Percentiles rank a stretch among this genome's conserved stretches.
These are phyloP conservation scores for Aspergillus texensis DNA, from an alignment of 2,329 filamentous ascomycete species.

Conservation along the genomic window DNA sequence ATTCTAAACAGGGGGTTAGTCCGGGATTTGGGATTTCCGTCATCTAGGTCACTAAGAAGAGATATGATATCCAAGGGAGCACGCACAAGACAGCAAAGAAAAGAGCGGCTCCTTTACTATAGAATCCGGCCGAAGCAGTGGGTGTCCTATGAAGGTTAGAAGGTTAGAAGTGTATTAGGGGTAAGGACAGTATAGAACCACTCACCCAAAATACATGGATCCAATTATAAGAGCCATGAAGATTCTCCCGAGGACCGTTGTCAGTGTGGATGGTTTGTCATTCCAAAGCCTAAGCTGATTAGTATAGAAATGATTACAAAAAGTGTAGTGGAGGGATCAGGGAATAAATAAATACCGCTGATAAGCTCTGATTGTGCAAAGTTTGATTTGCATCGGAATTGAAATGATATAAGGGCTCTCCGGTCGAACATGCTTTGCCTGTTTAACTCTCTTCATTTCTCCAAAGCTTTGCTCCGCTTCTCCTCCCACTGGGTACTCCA, in stretches of 20 bases:
- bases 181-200: not conserved
- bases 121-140: constrained; percentile 70
- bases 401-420: constrained; percentile 74
- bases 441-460: constrained; percentile 34
- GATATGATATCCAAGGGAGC: constrained; percentile 53
- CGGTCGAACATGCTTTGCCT: constrained; percentile 41
- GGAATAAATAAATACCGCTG: constrained; percentile 52
- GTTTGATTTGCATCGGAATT: constrained; percentile 71
- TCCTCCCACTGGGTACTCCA: constrained; percentile 37
- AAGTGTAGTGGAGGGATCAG: not conserved
- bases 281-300: constrained; percentile 60
- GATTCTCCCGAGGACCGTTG: constrained; percentile 67
- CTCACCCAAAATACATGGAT: constrained; percentile 49
- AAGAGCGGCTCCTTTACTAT: constrained; percentile 73
- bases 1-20: constrained; percentile 20
- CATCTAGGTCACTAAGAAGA: constrained; percentile 60
- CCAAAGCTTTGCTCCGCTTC: constrained; percentile 34
- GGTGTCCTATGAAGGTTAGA: constrained; percentile 72
- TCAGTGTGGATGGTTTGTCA: constrained; percentile 74
- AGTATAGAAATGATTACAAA: constrained; percentile 1
- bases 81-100: constrained; percentile 86
- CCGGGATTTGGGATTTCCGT: not conserved
- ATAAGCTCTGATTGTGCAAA: constrained; percentile 83
- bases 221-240: constrained; percentile 76
- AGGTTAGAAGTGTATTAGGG: constrained; percentile 36